Evolutionary conservation across 257 asterid species (phyloP).

Genomic region (Solanum dulcamara): DNA sequence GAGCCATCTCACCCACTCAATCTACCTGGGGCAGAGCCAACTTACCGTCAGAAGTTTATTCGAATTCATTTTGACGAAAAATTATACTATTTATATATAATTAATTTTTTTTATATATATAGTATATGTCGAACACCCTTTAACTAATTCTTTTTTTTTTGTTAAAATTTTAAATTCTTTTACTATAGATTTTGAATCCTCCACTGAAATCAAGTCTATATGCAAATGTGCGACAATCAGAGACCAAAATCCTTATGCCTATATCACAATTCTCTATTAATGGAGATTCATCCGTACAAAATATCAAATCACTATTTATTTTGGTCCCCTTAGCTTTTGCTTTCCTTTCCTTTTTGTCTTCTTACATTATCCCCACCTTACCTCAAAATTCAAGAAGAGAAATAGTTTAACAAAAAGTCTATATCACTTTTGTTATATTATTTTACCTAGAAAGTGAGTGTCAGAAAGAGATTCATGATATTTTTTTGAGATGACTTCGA

Average conservation of each 20-base stretch:
- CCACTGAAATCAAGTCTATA: background rate
- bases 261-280: background rate
- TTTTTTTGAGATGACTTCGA: background rate
- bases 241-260: slow-evolving; percentile 10
- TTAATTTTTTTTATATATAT: no score
- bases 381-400: background rate
- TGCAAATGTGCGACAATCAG: slow-evolving; percentile 1
- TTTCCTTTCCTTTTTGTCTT: background rate
- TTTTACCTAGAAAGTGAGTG: background rate
- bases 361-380: background rate
- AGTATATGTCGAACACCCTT: no score
- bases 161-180: no score
- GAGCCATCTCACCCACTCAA: background rate
- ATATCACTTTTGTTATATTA: background rate
- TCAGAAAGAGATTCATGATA: background rate
- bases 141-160: no score
- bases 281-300: slow-evolving; percentile 10
- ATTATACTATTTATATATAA: no score
- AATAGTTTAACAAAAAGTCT: background rate
- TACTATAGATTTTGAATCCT: no score
- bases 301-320: slow-evolving; percentile 1
- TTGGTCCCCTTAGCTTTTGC: background rate
- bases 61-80: no score
- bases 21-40: no score
- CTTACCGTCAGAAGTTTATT: no score